A percentile compares a stretch with the other conserved stretches of the same genome.
Conservation (phyloP, 208 protist species). For the Herpetomonas tarakana region DNA sequence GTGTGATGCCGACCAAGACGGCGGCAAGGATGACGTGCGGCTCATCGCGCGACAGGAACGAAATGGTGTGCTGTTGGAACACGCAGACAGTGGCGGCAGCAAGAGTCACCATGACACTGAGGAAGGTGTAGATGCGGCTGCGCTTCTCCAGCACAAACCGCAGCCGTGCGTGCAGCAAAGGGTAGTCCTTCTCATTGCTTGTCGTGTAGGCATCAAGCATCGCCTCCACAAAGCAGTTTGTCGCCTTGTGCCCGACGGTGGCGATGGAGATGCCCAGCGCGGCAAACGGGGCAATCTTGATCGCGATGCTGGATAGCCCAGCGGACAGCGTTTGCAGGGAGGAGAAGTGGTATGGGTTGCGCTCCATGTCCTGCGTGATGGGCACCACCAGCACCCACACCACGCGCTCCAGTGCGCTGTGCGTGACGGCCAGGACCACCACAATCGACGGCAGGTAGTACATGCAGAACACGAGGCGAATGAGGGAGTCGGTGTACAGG, state of each 20-base stretch:
- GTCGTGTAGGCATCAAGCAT: conserved; percentile 73
- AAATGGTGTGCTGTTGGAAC: conserved; percentile 50
- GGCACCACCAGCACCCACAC: conserved; percentile 84
- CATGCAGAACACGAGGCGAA: conserved; percentile 63
- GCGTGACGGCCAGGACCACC: conserved; percentile 64
- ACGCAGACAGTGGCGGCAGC: conserved; percentile 20
- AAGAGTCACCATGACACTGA: conserved; percentile 29
- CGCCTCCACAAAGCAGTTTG: conserved; percentile 68
- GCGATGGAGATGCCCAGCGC: conserved; percentile 55
- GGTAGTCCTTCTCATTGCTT: conserved; percentile 69
- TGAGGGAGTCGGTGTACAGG: conserved; percentile 59
- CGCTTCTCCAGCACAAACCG: conserved; percentile 55
- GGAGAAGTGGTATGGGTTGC: conserved; percentile 55
- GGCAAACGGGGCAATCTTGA: conserved; percentile 58
- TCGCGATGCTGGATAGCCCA: conserved; percentile 53
- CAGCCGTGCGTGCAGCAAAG: conserved; percentile 49
- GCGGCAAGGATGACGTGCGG: conserved; percentile 19
- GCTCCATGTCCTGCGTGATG: conserved; percentile 76
- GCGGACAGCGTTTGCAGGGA: conserved; percentile 44
- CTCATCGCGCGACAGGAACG: conserved; percentile 39
- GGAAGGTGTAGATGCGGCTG: conserved; percentile 36
- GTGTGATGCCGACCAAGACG: conserved; percentile 7
- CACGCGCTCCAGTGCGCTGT: conserved; percentile 76
- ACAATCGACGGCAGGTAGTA: conserved; percentile 75
- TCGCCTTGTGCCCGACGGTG: conserved; percentile 68